Conservation (phyloP, 2,329 filamentous ascomycete genomes). For the Trichoderma sp. region DNA sequence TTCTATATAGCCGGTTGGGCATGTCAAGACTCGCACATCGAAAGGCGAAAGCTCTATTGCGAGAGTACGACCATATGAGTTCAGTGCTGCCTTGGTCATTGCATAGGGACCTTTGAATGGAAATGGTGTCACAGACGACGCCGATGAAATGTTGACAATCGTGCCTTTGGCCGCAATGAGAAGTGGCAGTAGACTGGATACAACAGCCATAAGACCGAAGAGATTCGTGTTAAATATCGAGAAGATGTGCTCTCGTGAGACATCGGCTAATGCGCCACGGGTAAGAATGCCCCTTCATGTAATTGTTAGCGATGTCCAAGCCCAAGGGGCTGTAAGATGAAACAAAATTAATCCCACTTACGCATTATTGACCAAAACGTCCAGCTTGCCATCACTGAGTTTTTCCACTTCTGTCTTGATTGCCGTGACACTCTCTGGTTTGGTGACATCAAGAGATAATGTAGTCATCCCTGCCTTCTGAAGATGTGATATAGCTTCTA, state of each 20-base stretch:
- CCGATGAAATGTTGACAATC: not conserved
- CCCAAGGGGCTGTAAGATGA: not conserved
- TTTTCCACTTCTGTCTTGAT: not conserved
- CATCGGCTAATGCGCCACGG: not conserved
- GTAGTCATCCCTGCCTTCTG: not conserved
- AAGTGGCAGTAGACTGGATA: not conserved
- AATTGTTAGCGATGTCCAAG: not conserved
- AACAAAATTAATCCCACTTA: not conserved
- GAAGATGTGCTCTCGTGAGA: not conserved
- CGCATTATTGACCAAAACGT: not conserved
- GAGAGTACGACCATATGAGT: not conserved
- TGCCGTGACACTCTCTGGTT: not conserved
- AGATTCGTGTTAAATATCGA: not conserved
- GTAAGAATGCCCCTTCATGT: not conserved
- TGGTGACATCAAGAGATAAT: not conserved
- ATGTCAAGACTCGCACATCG: not conserved
- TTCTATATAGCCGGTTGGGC: not conserved
- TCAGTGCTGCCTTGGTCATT: not conserved
- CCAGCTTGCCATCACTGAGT: not conserved
- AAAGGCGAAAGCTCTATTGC: not conserved
- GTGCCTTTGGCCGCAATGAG: not conserved
- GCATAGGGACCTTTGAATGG: not conserved
- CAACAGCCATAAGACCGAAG: not conserved
- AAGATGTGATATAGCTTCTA: not conserved
- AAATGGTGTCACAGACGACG: not conserved